Evolutionary conservation across 2,329 filamentous ascomycete genomes (phyloP).

Genomic region (Hirsutella minnesotensis): DNA sequence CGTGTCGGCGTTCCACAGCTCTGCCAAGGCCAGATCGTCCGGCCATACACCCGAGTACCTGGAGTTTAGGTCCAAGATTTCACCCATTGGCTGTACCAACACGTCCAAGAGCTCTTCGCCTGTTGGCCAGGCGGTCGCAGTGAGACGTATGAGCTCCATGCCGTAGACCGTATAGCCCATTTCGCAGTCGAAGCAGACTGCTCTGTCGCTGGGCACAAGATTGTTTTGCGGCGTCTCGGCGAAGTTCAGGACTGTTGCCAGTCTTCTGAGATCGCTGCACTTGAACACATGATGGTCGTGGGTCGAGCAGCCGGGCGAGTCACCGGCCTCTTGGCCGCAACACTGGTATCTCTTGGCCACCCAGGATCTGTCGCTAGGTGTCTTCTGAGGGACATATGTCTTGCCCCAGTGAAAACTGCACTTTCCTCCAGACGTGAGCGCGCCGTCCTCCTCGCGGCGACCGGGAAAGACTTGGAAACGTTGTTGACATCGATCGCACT

Average conservation of each 20-base stretch:
- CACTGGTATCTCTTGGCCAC: conserved; percentile 60
- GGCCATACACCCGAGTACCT: conserved; percentile 79
- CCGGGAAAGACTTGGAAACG: conserved; percentile 91
- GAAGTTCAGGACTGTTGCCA: conserved; percentile 73
- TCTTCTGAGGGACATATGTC: conserved; percentile 44
- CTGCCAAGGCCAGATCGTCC: conserved; percentile 61
- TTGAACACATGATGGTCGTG: conserved; percentile 78
- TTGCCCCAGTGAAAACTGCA: conserved; percentile 78
- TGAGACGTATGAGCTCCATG: conserved; percentile 80
- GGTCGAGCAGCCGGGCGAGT: conserved; percentile 62
- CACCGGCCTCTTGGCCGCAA: conserved; percentile 64
- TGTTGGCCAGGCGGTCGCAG: conserved; percentile 76
- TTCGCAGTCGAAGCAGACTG: conserved; percentile 87
- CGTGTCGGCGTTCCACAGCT: conserved; percentile 32
- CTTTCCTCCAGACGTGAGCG: conserved; percentile 61
- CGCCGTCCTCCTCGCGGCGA: conserved; percentile 62
- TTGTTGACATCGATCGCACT: conserved; percentile 74
- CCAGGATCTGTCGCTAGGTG: conserved; percentile 43
- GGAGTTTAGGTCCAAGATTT: conserved; percentile 82
- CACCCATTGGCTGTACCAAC: conserved; percentile 71
- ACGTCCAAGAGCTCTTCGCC: conserved; percentile 69
- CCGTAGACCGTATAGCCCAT: conserved; percentile 92
- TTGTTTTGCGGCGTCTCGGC: conserved; percentile 60
- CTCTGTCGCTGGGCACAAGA: conserved; percentile 37
- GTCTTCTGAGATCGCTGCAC: conserved; percentile 58